Base-by-base conservation (phyloP, 2,329 filamentous ascomycete species). In the Aspergillus eucalypticola region DNA sequence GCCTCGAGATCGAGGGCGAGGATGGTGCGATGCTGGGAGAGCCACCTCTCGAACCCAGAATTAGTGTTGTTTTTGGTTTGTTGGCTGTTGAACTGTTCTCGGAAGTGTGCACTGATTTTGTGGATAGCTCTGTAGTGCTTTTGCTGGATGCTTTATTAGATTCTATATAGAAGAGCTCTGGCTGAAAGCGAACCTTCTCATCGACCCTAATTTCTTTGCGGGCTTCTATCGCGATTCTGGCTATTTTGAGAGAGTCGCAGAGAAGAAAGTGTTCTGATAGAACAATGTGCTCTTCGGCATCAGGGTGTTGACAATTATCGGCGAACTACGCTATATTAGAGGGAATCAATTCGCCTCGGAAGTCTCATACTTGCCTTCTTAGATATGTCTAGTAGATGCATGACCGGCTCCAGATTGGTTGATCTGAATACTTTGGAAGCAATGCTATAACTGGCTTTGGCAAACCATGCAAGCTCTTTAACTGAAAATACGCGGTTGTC, bases 1-100 rank as follows among this genome's bases (percentile, higher is more conserved):
- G 87, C 89, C 77, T 96, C 92, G 62, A 96, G 90, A 65, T 95
- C 90, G 64, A 93, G 90, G 0, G 89, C 86, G 7, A 91, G 78
- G 17, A 96, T 76, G 2, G 86, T 84, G 5, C 87, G 82, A 38
- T 90, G 78, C 68, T 92, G 93, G 2, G 77, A 74, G 6, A 79
- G 68, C 15, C 91, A 77, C 67, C 90, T 88, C 1, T 76, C 64
- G 15, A 77, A 75, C 1, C 79, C 75, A 1, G 76, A 77, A 19
- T 82, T 78, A 5, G 10, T 8, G 0, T 84, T 68, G 3, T 70
- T 72, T 1, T 74, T 70, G 27, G 77, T 59, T 8, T 79, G 74
- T 8, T 79, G 74, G 1, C 73, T 73, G 44, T 82, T 76, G 8
- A 85, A 68, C 5, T 74, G 68, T 0, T 62, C 61, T 61, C 87